Conservation (phyloP, 2,329 filamentous ascomycete species). For the Ophidiomyces ophidiicola region DNA sequence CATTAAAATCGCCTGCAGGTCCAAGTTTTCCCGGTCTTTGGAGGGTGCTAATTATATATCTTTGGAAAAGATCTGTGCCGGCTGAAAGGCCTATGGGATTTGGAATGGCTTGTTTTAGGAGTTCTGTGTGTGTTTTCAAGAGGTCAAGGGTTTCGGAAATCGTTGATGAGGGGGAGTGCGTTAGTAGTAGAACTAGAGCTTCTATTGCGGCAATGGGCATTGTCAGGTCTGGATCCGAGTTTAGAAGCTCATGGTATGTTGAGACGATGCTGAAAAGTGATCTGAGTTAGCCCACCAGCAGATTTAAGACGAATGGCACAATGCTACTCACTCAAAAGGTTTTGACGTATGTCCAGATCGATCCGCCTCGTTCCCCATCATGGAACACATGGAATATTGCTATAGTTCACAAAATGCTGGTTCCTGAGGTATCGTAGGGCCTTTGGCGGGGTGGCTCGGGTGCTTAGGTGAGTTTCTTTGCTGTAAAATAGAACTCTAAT, state of each 20-base stretch:
- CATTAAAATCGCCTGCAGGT: conserved; percentile 59
- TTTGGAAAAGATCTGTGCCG: conserved; percentile 88
- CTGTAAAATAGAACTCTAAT: too few relatives aligned
- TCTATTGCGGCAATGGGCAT: conserved; percentile 95
- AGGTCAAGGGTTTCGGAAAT: conserved; percentile 89
- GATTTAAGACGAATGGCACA: background rate
- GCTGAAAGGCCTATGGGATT: conserved; percentile 89
- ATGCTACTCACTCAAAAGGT: conserved; percentile 29
- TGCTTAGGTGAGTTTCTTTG: too few relatives aligned
- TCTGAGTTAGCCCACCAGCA: conserved; percentile 4
- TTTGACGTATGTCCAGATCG: conserved; percentile 17
- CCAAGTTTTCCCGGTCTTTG: conserved; percentile 43
- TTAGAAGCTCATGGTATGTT: conserved; percentile 52
- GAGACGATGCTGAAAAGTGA: conserved; percentile 43
- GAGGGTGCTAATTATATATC: conserved; percentile 71
- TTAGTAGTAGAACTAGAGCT: conserved; percentile 74
- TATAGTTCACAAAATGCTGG: background rate
- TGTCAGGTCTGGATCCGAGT: conserved; percentile 67
- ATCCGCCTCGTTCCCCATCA: conserved; percentile 9
- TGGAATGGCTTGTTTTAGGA: conserved; percentile 63
- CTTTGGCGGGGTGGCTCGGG: background rate
- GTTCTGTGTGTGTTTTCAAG: conserved; percentile 61
- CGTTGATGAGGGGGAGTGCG: conserved; percentile 66
- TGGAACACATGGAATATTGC: too few relatives aligned
- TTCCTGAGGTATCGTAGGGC: background rate